Conservation (phyloP, 106 monocot species). For the Dioscorea dumetorum region DNA sequence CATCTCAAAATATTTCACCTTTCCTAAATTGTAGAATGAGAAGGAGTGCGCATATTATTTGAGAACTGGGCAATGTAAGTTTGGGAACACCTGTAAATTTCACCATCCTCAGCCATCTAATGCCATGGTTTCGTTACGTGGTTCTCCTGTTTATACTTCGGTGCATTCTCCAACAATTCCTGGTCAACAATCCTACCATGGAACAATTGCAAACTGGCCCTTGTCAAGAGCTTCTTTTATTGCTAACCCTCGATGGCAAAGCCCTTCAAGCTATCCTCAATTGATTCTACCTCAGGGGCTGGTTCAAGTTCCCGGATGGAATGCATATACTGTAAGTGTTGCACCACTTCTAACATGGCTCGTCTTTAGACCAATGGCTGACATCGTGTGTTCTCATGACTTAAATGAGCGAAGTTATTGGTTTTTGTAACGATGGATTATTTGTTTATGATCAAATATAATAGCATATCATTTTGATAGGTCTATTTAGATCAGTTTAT, state of each 20-base stretch:
- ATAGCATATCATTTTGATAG: too few species aligned
- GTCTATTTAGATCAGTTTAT: too few species aligned
- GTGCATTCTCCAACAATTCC: conserved; percentile 51
- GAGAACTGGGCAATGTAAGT: conserved; percentile 91
- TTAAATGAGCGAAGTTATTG: too few species aligned
- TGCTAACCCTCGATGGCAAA: conserved; percentile 78
- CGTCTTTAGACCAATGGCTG: too few species aligned
- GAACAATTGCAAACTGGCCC: conserved; percentile 64
- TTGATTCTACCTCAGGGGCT: conserved; percentile 79
- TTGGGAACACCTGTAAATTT: conserved; percentile 91
- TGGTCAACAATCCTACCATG: conserved; percentile 54
- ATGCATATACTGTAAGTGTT: conserved; percentile 76
- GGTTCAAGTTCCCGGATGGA: conserved; percentile 82
- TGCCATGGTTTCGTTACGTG: conserved; percentile 49
- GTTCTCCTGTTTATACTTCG: conserved; percentile 67
- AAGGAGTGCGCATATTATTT: conserved; percentile 84
- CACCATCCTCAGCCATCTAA: conserved; percentile 92
- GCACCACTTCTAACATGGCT: too few species aligned
- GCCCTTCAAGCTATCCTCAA: conserved; percentile 70
- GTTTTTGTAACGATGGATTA: too few species aligned
- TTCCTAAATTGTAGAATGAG: conserved; percentile 42
- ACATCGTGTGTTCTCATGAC: too few species aligned
- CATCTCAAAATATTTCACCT: not conserved
- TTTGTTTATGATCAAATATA: too few species aligned
- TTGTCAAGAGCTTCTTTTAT: conserved; percentile 75